These are phyloP conservation scores for Cinchona pubescens DNA, from an alignment of 257 asterid genomes.

Conservation along the genomic window DNA sequence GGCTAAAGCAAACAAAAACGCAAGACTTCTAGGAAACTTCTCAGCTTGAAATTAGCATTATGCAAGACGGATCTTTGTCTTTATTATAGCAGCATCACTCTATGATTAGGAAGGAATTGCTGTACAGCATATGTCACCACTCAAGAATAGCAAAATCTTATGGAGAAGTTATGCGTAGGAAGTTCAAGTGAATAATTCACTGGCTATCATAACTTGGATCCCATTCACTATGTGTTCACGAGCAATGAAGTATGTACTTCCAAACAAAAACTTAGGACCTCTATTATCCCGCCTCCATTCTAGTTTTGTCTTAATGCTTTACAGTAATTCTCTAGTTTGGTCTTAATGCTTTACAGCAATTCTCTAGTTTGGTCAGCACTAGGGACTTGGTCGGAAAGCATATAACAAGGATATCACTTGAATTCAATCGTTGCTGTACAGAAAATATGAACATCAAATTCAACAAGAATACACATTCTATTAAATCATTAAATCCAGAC, in stretches of 20 bases:
- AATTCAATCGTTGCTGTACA: no score
- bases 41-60: neutral
- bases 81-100: neutral
- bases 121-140: neutral
- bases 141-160: neutral
- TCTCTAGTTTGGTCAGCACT: no score
- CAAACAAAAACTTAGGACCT: no score
- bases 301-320: no score
- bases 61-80: neutral
- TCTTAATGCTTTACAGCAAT: no score
- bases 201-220: neutral
- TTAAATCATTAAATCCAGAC: no score
- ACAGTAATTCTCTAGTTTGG: no score
- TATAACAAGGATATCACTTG: no score
- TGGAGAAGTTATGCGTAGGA: no score
- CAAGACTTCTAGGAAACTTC: conserved; percentile 6
- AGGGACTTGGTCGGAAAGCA: no score
- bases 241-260: neutral
- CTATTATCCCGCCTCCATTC: no score
- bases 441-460: neutral
- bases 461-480: neutral
- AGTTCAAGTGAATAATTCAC: neutral
- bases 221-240: neutral
- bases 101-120: neutral
- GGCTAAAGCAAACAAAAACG: neutral